These are phyloP conservation scores for Venturiaceae sp. DNA, from an alignment of 2,329 filamentous ascomycete genomes.

Conservation along the genomic window DNA sequence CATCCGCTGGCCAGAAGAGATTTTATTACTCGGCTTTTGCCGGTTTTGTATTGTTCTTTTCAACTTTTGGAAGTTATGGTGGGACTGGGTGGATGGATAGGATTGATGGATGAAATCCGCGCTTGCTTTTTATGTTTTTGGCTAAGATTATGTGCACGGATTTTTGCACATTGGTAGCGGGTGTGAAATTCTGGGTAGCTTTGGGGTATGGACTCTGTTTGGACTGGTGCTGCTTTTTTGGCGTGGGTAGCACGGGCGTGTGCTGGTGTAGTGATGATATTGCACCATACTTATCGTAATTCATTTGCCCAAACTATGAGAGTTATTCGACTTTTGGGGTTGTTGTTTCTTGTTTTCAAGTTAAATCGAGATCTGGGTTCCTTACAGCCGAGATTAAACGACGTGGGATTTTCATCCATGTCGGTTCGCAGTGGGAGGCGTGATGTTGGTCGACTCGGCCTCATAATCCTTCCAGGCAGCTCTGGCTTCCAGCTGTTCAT, in stretches of 20 bases:
- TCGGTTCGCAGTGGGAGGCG: no score
- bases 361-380: no score
- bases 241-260: background rate
- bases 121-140: background rate
- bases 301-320: background rate
- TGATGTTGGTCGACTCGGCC: no score
- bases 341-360: no score
- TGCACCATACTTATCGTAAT: background rate
- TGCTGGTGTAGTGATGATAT: background rate
- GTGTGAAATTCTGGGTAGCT: background rate
- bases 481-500: no score
- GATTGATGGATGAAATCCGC: background rate
- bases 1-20: background rate
- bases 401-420: no score
- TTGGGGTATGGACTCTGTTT: background rate
- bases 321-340: no score
- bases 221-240: background rate
- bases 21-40: background rate
- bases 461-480: no score
- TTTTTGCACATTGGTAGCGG: constrained; percentile 2
- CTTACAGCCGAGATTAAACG: no score
- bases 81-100: background rate
- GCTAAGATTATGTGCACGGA: background rate
- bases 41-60: background rate
- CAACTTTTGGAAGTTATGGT: background rate